Evolutionary conservation across 441 rosid species (phyloP).

Genomic region (Dalechampia spathulata): DNA sequence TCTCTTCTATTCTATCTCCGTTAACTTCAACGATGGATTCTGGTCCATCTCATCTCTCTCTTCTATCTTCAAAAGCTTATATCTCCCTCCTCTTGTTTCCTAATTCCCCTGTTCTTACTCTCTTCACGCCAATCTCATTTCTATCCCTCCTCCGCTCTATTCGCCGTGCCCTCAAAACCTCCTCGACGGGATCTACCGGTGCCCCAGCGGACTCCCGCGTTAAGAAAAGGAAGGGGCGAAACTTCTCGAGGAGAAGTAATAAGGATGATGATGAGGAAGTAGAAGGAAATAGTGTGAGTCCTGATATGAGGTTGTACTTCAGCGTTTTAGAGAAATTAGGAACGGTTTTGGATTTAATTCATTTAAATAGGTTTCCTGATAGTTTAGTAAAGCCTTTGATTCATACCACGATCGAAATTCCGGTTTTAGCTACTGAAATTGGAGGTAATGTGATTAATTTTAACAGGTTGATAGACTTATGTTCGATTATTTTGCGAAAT

Average conservation of each 20-base stretch:
- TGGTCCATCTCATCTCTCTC: conserved; percentile 29
- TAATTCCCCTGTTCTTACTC: conserved; percentile 64
- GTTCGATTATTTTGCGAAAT: conserved; percentile 43
- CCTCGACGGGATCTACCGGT: neutral
- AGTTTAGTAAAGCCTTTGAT: conserved; percentile 60
- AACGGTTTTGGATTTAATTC: conserved; percentile 51
- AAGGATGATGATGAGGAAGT: neutral
- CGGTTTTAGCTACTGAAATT: conserved; percentile 35
- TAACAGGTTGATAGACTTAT: conserved; percentile 35
- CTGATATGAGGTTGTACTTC: conserved; percentile 34
- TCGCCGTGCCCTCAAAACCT: conserved; percentile 53
- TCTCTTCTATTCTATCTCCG: conserved; percentile 41
- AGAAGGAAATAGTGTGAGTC: conserved; percentile 15
- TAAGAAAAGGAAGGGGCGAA: conserved; percentile 30
- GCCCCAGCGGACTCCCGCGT: conserved; percentile 6
- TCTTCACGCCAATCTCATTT: conserved; percentile 71
- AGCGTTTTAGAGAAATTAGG: conserved; percentile 45
- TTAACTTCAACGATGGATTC: conserved; percentile 64
- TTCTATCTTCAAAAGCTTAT: conserved; percentile 55
- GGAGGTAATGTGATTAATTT: conserved; percentile 24
- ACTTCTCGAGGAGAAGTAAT: conserved; percentile 9
- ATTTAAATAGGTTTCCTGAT: conserved; percentile 75
- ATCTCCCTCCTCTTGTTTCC: conserved; percentile 58
- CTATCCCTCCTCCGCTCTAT: conserved; percentile 66
- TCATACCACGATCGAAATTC: conserved; percentile 58